These are phyloP conservation scores for Trichoderma atrobrunneum DNA, from an alignment of 2,329 filamentous ascomycete species.

Conservation along the genomic window DNA sequence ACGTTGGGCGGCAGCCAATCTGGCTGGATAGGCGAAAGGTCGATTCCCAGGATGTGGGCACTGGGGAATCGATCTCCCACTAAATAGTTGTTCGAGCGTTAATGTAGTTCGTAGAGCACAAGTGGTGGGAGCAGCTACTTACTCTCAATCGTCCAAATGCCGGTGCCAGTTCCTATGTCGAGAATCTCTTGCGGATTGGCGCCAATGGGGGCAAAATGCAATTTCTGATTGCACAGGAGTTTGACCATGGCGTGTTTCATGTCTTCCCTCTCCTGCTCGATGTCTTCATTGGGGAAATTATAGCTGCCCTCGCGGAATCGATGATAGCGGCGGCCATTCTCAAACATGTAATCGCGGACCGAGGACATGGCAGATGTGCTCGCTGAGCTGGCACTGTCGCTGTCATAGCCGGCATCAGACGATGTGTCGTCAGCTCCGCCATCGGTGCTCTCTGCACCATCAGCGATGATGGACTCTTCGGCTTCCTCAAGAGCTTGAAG, in stretches of 20 bases:
- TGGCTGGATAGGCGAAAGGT: conserved; percentile 50
- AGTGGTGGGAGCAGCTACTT: conserved; percentile 20
- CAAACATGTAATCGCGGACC: conserved; percentile 50
- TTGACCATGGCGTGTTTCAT: conserved; percentile 55
- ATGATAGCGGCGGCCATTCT: conserved; percentile 60
- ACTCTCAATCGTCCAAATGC: conserved; percentile 59
- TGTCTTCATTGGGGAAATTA: conserved; percentile 59
- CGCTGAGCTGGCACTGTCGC: conserved; percentile 35
- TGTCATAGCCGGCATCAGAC: conserved; percentile 39
- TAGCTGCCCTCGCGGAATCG: conserved; percentile 53
- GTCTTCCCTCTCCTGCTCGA: conserved; percentile 57
- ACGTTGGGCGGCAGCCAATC: conserved; percentile 55
- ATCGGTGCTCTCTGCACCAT: conserved; percentile 29
- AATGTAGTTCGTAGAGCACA: neutral
- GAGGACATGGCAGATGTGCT: conserved; percentile 40
- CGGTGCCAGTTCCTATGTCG: conserved; percentile 59
- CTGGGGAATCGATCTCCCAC: conserved; percentile 48
- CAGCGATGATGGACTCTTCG: conserved; percentile 37
- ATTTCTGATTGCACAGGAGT: conserved; percentile 44
- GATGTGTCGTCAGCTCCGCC: conserved; percentile 22
- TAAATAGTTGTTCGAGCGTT: conserved; percentile 14
- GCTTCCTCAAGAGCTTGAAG: conserved; percentile 37
- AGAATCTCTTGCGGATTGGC: conserved; percentile 48
- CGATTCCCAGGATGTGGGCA: conserved; percentile 44
- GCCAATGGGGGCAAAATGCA: conserved; percentile 53